Conservation (phyloP, 257 asterid species). For the Fraxinus quadrangulata region DNA sequence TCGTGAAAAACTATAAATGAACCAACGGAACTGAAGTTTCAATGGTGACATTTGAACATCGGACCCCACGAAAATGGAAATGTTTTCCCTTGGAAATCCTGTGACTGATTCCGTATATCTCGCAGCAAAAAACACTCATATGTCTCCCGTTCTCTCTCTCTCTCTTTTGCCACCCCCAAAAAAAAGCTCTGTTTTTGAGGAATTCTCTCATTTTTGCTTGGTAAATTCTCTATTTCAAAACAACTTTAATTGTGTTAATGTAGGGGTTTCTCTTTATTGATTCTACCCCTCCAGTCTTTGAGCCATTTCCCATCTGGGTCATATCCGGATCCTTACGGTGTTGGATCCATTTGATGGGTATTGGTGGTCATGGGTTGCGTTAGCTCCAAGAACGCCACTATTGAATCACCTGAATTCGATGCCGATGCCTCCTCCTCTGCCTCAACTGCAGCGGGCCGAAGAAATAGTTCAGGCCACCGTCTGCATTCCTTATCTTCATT, state of each 20-base stretch:
- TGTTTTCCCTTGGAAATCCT: slow-evolving; percentile 14
- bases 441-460: slow-evolving; percentile 16
- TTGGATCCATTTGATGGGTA: slow-evolving; percentile 65
- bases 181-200: slow-evolving; percentile 25
- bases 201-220: slow-evolving; percentile 19
- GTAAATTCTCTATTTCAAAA: slow-evolving; percentile 15
- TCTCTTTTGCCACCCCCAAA: slow-evolving; percentile 12
- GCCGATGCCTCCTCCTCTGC: slow-evolving; percentile 29
- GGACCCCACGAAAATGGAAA: slow-evolving; percentile 28
- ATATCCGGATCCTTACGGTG: slow-evolving; percentile 28
- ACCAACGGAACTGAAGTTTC: slow-evolving; percentile 27
- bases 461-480: slow-evolving; percentile 24
- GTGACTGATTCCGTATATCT: slow-evolving; percentile 35
- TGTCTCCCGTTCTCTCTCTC: slow-evolving; percentile 17
- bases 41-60: slow-evolving; percentile 33
- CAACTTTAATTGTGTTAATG: slow-evolving; percentile 32
- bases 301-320: slow-evolving; percentile 47
- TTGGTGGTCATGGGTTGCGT: slow-evolving; percentile 92
- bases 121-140: slow-evolving; percentile 29
- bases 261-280: slow-evolving; percentile 36
- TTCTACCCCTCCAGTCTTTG: slow-evolving; percentile 33
- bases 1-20: background rate
- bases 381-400: slow-evolving; percentile 70
- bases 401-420: slow-evolving; percentile 38
- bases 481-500: slow-evolving; percentile 31